A percentile compares a stretch with the other conserved stretches of the same genome.
Conservation (phyloP, 345 rosid species). For the Rhodamnia argentea region DNA sequence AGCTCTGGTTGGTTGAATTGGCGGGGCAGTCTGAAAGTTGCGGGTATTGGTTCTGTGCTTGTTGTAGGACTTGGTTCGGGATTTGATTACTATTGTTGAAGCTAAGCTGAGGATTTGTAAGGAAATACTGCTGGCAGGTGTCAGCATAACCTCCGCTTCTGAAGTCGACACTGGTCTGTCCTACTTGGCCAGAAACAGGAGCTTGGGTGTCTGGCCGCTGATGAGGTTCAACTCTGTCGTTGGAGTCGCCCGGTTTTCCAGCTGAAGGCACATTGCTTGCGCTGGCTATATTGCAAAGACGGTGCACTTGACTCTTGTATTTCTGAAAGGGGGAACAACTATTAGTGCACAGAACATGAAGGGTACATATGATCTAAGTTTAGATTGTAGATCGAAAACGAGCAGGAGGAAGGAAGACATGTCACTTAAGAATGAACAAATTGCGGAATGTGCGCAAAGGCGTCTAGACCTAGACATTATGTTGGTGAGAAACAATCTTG, state of each 20-base stretch:
- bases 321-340: conserved; percentile 20
- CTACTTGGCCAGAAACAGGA: neutral
- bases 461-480: neutral
- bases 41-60: neutral
- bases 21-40: neutral
- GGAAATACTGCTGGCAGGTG: neutral
- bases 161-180: neutral
- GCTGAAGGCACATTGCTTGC: neutral
- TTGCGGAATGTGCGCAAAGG: neutral
- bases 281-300: neutral
- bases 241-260: neutral
- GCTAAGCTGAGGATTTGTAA: neutral
- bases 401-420: neutral
- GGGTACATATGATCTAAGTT: neutral
- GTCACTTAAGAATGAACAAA: neutral
- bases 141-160: neutral
- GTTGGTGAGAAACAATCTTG: neutral
- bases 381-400: neutral
- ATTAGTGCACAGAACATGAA: neutral
- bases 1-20: neutral
- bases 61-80: neutral
- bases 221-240: neutral
- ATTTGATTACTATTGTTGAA: neutral
- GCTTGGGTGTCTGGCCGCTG: neutral
- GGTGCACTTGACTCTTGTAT: conserved; percentile 22